phyloP scores from a whole-genome alignment of 2,329 filamentous ascomycete genomes.

The Fusarium odoratissimum region DNA sequence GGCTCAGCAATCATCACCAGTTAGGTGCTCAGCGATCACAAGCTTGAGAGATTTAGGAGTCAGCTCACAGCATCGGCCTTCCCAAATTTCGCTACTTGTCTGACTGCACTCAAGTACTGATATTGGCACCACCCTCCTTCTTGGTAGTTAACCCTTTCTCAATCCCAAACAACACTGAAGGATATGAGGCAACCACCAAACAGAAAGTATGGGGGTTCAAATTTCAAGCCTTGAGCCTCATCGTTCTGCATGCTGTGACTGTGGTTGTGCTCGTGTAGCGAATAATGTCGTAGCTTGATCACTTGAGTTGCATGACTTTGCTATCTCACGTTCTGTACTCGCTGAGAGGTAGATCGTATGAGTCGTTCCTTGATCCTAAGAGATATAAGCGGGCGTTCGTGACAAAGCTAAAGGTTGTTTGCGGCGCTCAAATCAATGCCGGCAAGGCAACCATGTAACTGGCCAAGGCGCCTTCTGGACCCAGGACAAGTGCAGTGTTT shows the following conservation, averaged over 20 bases:
- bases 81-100: not conserved
- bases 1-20: not conserved
- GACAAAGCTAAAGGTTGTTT: not conserved
- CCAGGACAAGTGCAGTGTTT: not conserved
- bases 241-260: not conserved
- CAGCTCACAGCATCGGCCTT: not conserved
- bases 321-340: not conserved
- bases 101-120: not conserved
- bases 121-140: not conserved
- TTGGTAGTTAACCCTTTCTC: not conserved
- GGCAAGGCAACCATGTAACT: not conserved
- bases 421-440: not conserved
- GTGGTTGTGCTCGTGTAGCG: not conserved
- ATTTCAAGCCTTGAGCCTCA: not conserved
- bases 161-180: not conserved
- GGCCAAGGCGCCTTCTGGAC: too few species aligned
- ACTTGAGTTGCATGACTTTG: not conserved
- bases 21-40: not conserved
- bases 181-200: not conserved
- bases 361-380: not conserved
- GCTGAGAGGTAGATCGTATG: not conserved
- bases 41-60: not conserved
- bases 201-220: not conserved
- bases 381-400: not conserved
- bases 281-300: not conserved